Conservation (phyloP, 306 rosid species). For the Geum urbanum region DNA sequence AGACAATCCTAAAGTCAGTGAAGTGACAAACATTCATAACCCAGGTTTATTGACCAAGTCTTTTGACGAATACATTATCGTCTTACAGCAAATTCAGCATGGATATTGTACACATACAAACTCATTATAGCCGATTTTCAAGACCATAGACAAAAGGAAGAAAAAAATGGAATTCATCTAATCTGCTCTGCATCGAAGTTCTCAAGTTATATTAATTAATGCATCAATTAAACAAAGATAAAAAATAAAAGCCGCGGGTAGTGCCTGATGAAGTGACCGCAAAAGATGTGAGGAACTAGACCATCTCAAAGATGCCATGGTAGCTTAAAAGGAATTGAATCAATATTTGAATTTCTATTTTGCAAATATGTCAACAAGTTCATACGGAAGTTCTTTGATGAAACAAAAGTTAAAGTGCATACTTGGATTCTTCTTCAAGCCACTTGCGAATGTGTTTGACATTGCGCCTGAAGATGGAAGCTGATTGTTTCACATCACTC, state of each 20-base stretch:
- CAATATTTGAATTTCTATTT: not conserved
- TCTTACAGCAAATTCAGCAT: not conserved
- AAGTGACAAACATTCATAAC: not conserved
- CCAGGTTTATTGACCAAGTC: not conserved
- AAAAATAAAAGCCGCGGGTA: not conserved
- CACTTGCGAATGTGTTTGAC: slow-evolving; percentile 46
- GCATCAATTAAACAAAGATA: not conserved
- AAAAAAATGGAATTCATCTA: not conserved
- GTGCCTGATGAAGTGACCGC: not conserved
- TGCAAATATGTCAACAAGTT: not conserved
- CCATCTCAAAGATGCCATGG: not conserved
- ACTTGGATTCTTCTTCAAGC: slow-evolving; percentile 47
- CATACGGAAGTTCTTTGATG: no score
- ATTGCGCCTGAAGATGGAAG: slow-evolving; percentile 16
- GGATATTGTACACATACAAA: not conserved
- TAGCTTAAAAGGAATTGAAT: not conserved
- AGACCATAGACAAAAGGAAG: not conserved
- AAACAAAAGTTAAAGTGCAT: slow-evolving; percentile 1
- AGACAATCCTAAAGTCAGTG: not conserved
- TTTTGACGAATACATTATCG: not conserved
- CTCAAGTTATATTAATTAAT: not conserved
- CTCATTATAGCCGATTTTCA: not conserved
- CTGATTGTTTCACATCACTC: slow-evolving; percentile 45
- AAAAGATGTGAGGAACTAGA: not conserved
- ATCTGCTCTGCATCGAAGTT: not conserved